Conservation (phyloP, 257 asterid species). For the Lavandula angustifolia region DNA sequence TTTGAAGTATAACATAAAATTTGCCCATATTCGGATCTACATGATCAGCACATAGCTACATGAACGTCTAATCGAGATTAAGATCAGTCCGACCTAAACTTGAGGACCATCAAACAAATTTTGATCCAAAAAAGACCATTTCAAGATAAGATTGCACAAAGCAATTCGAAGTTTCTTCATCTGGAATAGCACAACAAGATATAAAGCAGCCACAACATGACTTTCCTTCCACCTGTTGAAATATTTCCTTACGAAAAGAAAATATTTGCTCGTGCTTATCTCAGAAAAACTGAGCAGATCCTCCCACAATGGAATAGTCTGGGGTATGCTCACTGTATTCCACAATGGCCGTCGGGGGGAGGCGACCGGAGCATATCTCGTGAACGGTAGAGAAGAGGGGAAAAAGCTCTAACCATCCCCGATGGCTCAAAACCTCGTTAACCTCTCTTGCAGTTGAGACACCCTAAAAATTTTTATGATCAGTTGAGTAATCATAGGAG, state of each 20-base stretch:
- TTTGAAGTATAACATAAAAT: no score
- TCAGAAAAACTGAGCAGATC: constrained; percentile 48
- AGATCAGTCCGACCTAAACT: no score
- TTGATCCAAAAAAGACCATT: no score
- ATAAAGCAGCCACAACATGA: no score
- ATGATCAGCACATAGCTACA: no score
- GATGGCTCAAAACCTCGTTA: constrained; percentile 68
- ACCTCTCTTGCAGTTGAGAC: constrained; percentile 90
- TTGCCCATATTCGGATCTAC: no score
- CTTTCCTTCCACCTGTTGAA: neutral
- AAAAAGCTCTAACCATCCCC: constrained; percentile 81
- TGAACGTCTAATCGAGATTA: no score
- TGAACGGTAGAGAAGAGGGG: constrained; percentile 93
- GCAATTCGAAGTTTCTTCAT: no score
- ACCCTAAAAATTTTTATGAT: constrained; percentile 40
- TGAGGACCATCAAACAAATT: no score
- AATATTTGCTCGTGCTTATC: constrained; percentile 1
- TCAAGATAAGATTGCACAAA: neutral
- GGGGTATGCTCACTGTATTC: constrained; percentile 65
- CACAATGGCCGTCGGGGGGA: constrained; percentile 79
- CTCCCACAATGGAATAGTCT: constrained; percentile 49
- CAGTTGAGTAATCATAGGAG: neutral
- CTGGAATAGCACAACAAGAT: neutral
- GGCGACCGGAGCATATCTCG: constrained; percentile 74
- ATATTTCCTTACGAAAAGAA: neutral